A percentile compares a stretch with the other conserved stretches of the same genome.
Conservation (phyloP, 805 yeast genomes). For the Isabelozyma gotoi region DNA sequence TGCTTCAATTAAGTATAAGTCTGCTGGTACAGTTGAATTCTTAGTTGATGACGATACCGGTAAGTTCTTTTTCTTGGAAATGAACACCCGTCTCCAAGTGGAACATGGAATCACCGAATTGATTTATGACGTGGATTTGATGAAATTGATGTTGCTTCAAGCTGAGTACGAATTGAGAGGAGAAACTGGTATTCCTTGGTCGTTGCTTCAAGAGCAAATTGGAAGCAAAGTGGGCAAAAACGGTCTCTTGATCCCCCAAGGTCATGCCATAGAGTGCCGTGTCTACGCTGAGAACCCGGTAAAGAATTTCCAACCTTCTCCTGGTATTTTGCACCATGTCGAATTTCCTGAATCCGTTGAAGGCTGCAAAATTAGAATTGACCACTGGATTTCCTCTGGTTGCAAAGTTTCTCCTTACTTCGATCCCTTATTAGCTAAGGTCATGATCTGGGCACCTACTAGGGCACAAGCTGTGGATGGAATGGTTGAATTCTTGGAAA, state of each 20-base stretch:
- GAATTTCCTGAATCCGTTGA: constrained; percentile 8
- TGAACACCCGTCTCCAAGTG: constrained; percentile 27
- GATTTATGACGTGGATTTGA: constrained; percentile 20
- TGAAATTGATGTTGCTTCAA: constrained; percentile 21
- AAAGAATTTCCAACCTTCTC: constrained; percentile 22
- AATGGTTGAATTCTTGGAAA: constrained; percentile 16
- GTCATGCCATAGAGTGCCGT: constrained; percentile 26
- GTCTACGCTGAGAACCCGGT: constrained; percentile 26
- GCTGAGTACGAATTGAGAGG: constrained; percentile 19
- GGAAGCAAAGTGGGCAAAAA: constrained; percentile 6
- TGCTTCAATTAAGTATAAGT: constrained; percentile 17
- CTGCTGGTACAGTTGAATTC: constrained; percentile 29
- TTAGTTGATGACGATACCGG: constrained; percentile 23
- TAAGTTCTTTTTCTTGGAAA: constrained; percentile 21
- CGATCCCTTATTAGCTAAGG: constrained; percentile 27
- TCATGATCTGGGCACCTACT: constrained; percentile 21
- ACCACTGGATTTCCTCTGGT: constrained; percentile 25
- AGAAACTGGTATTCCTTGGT: constrained; percentile 13
- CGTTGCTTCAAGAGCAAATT: constrained; percentile 5
- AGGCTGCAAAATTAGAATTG: constrained; percentile 14
- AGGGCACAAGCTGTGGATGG: constrained; percentile 14
- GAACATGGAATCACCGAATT: constrained; percentile 27
- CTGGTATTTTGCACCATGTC: constrained; percentile 22
- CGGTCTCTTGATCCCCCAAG: constrained; percentile 17
- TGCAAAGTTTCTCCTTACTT: constrained; percentile 24